These are phyloP conservation scores for Candida glucosophila DNA, from an alignment of 1,139 yeast species.

Conservation along the genomic window DNA sequence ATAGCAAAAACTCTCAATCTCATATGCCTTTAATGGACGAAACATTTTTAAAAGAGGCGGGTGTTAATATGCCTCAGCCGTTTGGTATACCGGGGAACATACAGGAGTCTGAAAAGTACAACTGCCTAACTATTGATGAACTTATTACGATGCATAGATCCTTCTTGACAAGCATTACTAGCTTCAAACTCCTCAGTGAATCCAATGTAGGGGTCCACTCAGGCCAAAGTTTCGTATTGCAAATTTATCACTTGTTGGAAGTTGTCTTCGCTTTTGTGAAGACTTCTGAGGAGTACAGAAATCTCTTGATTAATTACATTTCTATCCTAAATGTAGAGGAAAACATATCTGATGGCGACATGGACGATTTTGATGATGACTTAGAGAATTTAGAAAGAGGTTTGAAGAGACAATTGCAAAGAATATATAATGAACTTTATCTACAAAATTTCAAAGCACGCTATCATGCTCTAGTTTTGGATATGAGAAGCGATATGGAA, in stretches of 20 bases:
- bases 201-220: conserved; percentile 29
- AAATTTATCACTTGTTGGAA: conserved; percentile 36
- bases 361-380: conserved; percentile 12
- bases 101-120: too few species aligned
- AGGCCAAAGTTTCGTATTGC: conserved; percentile 33
- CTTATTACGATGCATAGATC: conserved; percentile 30
- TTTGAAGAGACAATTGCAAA: conserved; percentile 16
- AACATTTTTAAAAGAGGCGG: conserved; percentile 6
- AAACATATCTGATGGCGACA: conserved; percentile 3
- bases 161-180: conserved; percentile 30
- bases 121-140: conserved; percentile 45
- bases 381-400: conserved; percentile 18
- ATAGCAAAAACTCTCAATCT: not conserved
- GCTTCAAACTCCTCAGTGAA: conserved; percentile 31
- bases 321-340: conserved; percentile 17
- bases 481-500: conserved; percentile 21
- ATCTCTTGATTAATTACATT: conserved; percentile 21
- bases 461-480: conserved; percentile 15
- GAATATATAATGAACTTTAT: conserved; percentile 18
- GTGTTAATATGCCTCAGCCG: conserved; percentile 1
- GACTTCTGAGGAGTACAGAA: conserved; percentile 37
- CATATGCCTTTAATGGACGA: conserved; percentile 3
- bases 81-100: conserved; percentile 9
- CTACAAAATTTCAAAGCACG: conserved; percentile 12
- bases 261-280: conserved; percentile 34